phyloP scores from a whole-genome alignment of 2,329 filamentous ascomycete genomes.

The Colletotrichum sojae region DNA sequence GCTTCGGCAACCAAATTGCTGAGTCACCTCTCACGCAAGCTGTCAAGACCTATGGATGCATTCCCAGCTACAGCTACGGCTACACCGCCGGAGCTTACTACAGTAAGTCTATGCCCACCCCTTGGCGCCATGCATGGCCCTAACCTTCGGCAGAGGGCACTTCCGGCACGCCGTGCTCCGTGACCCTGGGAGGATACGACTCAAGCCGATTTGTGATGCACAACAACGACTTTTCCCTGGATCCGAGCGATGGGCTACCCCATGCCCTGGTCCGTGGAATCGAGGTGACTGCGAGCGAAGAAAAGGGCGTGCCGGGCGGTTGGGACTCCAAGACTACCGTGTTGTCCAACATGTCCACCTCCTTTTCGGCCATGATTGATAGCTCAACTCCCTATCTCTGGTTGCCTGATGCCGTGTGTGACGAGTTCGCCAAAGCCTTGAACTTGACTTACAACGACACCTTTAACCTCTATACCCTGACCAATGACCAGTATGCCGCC shows the following conservation, averaged over 20 bases:
- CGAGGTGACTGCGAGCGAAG: conserved; percentile 53
- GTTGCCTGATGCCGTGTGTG: conserved; percentile 72
- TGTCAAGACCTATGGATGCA: conserved; percentile 70
- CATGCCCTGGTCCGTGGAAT: conserved; percentile 73
- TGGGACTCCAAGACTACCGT: conserved; percentile 57
- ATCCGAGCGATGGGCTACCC: conserved; percentile 68
- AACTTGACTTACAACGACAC: conserved; percentile 76
- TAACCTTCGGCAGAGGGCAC: conserved; percentile 50
- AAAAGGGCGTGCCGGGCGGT: conserved; percentile 49
- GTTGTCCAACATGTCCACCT: conserved; percentile 62
- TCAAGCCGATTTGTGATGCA: conserved; percentile 73
- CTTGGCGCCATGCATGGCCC: conserved; percentile 48
- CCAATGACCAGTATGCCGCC: conserved; percentile 66
- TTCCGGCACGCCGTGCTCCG: conserved; percentile 64
- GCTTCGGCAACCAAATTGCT: conserved; percentile 64
- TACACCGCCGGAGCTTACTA: conserved; percentile 84
- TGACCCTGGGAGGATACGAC: conserved; percentile 82
- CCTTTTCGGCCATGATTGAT: conserved; percentile 71
- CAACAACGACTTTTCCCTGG: conserved; percentile 70
- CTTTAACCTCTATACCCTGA: conserved; percentile 75
- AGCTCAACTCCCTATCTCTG: conserved; percentile 75
- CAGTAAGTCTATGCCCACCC: conserved; percentile 59
- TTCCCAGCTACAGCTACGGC: conserved; percentile 81
- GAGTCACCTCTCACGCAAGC: conserved; percentile 69
- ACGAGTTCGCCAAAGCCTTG: conserved; percentile 74